phyloP scores from a whole-genome alignment of 805 yeast species.

The Candida taoyuanica region DNA sequence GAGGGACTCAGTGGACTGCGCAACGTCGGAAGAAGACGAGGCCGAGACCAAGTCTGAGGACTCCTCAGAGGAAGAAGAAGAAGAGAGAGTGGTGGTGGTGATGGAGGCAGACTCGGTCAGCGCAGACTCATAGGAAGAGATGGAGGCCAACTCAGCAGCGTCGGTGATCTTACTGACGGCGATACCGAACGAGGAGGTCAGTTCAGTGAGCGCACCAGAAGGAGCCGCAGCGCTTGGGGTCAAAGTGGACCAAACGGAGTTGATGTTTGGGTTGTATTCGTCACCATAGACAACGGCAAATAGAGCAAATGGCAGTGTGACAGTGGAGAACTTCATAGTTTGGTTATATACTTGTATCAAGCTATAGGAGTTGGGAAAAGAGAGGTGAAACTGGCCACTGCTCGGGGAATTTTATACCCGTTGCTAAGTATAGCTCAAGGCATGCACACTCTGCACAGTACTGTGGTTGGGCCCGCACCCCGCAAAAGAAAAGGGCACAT shows the following conservation, averaged over 20 bases:
- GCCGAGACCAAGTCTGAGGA: constrained; percentile 4
- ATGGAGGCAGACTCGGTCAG: constrained; percentile 50
- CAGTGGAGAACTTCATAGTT: constrained; percentile 19
- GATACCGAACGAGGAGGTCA: constrained; percentile 59
- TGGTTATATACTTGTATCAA: no score
- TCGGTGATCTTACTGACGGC: constrained; percentile 37
- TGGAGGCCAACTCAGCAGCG: constrained; percentile 22
- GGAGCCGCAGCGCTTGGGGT: constrained; percentile 55
- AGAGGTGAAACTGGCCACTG: no score
- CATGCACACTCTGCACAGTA: no score
- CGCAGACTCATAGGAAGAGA: constrained; percentile 14
- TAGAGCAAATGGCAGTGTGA: constrained; percentile 38
- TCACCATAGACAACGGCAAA: constrained; percentile 51
- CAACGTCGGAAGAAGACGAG: constrained; percentile 6
- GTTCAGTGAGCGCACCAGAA: constrained; percentile 53
- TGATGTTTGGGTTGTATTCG: constrained; percentile 2
- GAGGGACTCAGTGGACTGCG: constrained; percentile 9
- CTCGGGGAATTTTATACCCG: background rate
- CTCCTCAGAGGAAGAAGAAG: constrained; percentile 4
- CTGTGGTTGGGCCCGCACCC: background rate
- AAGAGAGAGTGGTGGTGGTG: constrained; percentile 4
- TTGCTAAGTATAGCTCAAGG: background rate
- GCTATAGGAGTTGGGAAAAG: no score
- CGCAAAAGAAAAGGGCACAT: background rate
- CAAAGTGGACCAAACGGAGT: constrained; percentile 62